Evolutionary conservation across 2,329 filamentous ascomycete species (phyloP).

Genomic region (Gnomoniopsis sp.): DNA sequence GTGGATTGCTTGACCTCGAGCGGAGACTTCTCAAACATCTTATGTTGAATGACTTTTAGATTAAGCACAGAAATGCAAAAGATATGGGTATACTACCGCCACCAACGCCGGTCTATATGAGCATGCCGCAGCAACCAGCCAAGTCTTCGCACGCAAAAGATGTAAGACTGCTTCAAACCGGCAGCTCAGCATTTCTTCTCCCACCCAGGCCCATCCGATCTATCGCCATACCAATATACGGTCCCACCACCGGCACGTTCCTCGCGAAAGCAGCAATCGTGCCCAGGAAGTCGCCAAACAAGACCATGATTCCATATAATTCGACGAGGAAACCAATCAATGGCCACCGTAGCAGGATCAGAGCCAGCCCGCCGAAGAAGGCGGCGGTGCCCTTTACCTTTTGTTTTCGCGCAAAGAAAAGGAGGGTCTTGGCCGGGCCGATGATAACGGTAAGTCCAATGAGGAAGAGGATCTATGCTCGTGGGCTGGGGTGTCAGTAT

Average conservation of each 20-base stretch:
- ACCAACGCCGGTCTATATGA: constrained; percentile 20
- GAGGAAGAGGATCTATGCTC: constrained; percentile 83
- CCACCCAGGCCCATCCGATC: constrained; percentile 65
- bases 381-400: constrained; percentile 90
- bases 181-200: constrained; percentile 71
- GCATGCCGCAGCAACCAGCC: constrained; percentile 14
- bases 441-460: constrained; percentile 96
- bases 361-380: constrained; percentile 75
- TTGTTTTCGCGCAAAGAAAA: constrained; percentile 92
- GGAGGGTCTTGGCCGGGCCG: constrained; percentile 81
- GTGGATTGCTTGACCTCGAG: background rate
- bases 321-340: constrained; percentile 88
- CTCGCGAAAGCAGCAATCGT: constrained; percentile 87
- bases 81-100: constrained; percentile 13
- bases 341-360: constrained; percentile 89
- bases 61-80: background rate
- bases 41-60: background rate
- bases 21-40: background rate
- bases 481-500: constrained; percentile 12
- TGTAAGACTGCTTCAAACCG: constrained; percentile 53
- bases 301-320: constrained; percentile 84
- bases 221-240: constrained; percentile 73
- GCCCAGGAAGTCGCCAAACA: constrained; percentile 95
- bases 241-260: constrained; percentile 79
- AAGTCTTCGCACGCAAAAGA: background rate